These are phyloP conservation scores for Aureobasidium lini DNA, from an alignment of 2,329 filamentous ascomycete species.

Conservation along the genomic window DNA sequence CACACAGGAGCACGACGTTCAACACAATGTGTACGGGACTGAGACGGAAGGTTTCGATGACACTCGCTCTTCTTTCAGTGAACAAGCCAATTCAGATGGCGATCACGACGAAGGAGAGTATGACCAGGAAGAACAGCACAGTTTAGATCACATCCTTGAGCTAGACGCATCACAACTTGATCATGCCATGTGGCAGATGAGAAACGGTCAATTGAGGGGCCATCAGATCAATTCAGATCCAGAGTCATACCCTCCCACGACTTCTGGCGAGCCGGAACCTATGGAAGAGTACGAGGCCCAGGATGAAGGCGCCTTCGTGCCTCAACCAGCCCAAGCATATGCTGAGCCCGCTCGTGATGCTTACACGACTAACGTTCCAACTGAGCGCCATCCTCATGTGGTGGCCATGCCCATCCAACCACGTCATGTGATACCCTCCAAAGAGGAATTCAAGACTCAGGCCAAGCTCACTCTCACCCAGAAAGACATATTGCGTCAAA, in stretches of 20 bases:
- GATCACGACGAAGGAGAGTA: conserved; percentile 15
- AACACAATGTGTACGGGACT: conserved; percentile 28
- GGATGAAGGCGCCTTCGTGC: neutral
- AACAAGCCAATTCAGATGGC: conserved; percentile 2
- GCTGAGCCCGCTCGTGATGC: neutral
- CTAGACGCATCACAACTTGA: neutral
- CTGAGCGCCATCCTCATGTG: neutral
- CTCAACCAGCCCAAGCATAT: neutral
- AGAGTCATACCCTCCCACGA: conserved; percentile 31
- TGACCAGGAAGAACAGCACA: conserved; percentile 9
- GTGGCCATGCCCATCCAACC: neutral
- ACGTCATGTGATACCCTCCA: neutral
- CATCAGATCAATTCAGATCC: neutral
- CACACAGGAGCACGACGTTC: neutral
- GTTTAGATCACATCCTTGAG: neutral
- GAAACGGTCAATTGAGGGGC: neutral
- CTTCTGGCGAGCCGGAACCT: conserved; percentile 22
- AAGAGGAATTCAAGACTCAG: neutral
- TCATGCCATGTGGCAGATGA: neutral
- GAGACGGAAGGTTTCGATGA: conserved; percentile 32
- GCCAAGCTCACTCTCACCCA: neutral
- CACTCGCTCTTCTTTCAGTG: conserved; percentile 20
- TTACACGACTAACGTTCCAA: neutral
- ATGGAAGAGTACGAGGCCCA: neutral
- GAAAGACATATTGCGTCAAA: neutral